A percentile compares a stretch with the other conserved stretches of the same genome.
phyloP scores from a whole-genome alignment of 306 rosid species.

The Inga leiocalycina region DNA sequence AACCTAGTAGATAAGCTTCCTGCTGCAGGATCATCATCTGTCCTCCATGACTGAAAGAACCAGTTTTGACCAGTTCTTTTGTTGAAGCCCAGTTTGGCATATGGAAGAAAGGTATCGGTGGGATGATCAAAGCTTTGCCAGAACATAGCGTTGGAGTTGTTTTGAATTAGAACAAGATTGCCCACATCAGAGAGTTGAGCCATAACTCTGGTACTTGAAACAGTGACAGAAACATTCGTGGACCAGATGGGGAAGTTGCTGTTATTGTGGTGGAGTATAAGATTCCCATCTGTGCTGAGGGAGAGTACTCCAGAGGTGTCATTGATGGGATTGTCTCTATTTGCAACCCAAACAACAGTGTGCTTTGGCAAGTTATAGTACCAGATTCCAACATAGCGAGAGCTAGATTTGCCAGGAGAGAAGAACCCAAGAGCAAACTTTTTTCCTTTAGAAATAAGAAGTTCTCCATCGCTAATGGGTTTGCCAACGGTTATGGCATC shows the following conservation, averaged over 20 bases:
- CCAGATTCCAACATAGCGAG: neutral
- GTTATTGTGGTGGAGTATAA: conserved; percentile 18
- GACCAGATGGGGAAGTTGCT: conserved; percentile 33
- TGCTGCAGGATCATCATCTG: conserved; percentile 10
- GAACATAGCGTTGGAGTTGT: neutral
- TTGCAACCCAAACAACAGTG: neutral
- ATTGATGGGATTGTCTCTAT: neutral
- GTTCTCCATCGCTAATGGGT: neutral
- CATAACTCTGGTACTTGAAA: neutral
- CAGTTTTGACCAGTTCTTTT: conserved; percentile 5
- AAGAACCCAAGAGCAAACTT: neutral
- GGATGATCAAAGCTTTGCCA: neutral
- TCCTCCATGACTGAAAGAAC: conserved; percentile 14
- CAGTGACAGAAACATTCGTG: conserved; percentile 19
- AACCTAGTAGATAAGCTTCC: neutral
- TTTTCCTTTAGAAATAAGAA: no score
- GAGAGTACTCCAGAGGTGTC: conserved; percentile 21
- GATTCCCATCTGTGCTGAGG: conserved; percentile 34
- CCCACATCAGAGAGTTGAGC: neutral
- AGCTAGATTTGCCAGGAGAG: neutral
- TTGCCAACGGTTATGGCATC: neutral
- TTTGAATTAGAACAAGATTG: neutral
- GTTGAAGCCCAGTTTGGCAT: conserved; percentile 23
- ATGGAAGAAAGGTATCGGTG: neutral
- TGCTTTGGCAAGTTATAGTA: neutral